Base-by-base conservation (phyloP, 805 yeast species). In the Barnettozyma siamensis region DNA sequence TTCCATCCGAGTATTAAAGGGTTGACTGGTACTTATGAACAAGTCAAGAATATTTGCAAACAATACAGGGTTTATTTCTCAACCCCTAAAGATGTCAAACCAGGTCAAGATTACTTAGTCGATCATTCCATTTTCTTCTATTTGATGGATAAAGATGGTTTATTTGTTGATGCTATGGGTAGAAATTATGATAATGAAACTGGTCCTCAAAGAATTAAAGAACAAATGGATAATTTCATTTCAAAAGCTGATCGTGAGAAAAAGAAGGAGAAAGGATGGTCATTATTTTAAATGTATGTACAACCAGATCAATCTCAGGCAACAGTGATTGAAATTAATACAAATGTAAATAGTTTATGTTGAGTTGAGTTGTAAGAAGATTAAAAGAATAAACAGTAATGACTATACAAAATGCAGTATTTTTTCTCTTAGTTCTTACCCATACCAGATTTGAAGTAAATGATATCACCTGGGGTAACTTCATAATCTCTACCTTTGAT, bases 61-160 rank as follows among this genome's bases (percentile, higher is more conserved):
- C 78, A 80, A 51, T 93, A 80, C 65, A 74, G 99, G 51, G 99
- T 93, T 12, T 93, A 93, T 64, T 93, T 93, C 64, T 87, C 96
- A n/a, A 93, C 99, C 1, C 99, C 99, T 3, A 85, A 89, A 20
- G 78, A 88, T 58, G 83, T 93, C 35, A 87, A 88, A 60, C 93
- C 95, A 0, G 98, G 97, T 16, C 95, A 93, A 64, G 96, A 93
- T 54, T 93, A 93, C 59, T 71, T 93, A 46, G 99, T 93, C 26
- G 99, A 93, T 60, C 99, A 93, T 64, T 91, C 98, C 3, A 88
- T 93, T 44, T 93, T 93, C 76, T 91, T 91, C 66, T 93, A 93
- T 58, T 69, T 93, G 54, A 91, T 93, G 97, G 98, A 93, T 60
- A 89, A 96, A n/a, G 96, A 93, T 60, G 99, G 98, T 36, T 79